A percentile compares a stretch with the other conserved stretches of the same genome.
phyloP scores from a whole-genome alignment of 2,329 filamentous ascomycete genomes.

The Trichoderma atrobrunneum region DNA sequence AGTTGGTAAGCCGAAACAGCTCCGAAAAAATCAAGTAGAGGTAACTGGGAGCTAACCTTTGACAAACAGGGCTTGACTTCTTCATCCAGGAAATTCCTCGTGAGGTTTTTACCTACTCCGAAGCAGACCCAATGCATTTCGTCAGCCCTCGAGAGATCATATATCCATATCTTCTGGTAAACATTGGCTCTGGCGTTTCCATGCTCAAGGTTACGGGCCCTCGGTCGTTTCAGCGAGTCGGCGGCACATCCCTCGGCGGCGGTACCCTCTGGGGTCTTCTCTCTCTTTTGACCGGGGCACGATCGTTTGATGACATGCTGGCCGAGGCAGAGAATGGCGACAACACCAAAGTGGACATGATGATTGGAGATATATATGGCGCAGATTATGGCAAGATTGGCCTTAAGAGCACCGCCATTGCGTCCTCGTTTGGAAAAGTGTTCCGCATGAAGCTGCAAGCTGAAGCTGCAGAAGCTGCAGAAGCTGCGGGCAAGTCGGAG shows the following conservation, averaged over 20 bases:
- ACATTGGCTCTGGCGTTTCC: conserved; percentile 94
- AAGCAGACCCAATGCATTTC: conserved; percentile 87
- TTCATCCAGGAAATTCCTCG: conserved; percentile 97
- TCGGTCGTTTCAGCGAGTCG: conserved; percentile 81
- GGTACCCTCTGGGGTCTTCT: conserved; percentile 97
- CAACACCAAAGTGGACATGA: conserved; percentile 90
- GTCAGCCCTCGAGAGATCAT: conserved; percentile 73
- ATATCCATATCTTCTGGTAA: conserved; percentile 95
- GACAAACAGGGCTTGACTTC: conserved; percentile 76
- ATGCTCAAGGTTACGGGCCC: conserved; percentile 97
- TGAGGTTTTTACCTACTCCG: conserved; percentile 96
- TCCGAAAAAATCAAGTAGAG: not conserved
- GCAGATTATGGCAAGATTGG: conserved; percentile 95
- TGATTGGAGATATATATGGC: conserved; percentile 97
- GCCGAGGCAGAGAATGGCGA: conserved; percentile 86
- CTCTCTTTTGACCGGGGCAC: conserved; percentile 85
- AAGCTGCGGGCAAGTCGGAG: conserved; percentile 62
- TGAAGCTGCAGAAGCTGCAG: conserved; percentile 77
- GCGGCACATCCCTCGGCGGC: conserved; percentile 89
- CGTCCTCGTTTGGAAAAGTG: conserved; percentile 94
- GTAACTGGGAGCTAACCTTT: not conserved
- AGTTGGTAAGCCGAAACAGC: conserved; percentile 58
- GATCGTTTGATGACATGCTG: conserved; percentile 97
- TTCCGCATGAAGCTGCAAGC: conserved; percentile 88
- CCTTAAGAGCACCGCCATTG: conserved; percentile 91